Base-by-base conservation (phyloP, 352 stramenopile genomes). In the Pythium apleroticum region DNA sequence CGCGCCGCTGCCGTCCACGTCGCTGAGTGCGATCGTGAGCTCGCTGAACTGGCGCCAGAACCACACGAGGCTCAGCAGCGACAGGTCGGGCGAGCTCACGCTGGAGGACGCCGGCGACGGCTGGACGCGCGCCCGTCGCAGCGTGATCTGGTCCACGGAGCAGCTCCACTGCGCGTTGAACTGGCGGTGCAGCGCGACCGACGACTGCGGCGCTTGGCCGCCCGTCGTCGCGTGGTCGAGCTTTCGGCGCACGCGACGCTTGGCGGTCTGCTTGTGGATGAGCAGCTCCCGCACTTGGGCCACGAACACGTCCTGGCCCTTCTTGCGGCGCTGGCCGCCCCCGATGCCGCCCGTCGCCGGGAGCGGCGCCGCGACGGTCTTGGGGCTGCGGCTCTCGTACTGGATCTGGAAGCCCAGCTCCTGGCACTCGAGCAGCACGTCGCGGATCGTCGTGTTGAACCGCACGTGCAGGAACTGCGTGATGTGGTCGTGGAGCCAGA, bases 401-500 rank as follows among this genome's bases (percentile, higher is more conserved):
- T 62, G 55, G 37, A 62, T 24, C 37, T 62, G 22, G 31, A 63
- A 46, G 19, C 56, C 56, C 5, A 55, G 45, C 45, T 33, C 37
- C 45, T 63, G 37, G 45, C 56, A 63, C 45, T 63, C 56, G 28
- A 52, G 56, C 28, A 63, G 28, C 25, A 63, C 41, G n/a, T 63
- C 41, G 41, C 43, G 56, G 56, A 63, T 63, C 35, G 56, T 55
- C 19, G 41, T 63, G 37, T 63, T 20, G 56, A 55, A 63, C 7
- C 56, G 56, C 27, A 35, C 12, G 27, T 48, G 22, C 19, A 63
- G 43, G 22, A 63, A 63, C 10, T 46, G 56, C 24, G 20, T 19
- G 8, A 63, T 46, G 56, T 63, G 56, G 56, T 63, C 56, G 56
- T 63, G 56, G 25, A 63, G 41, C 35, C 48, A 63, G 28, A 63